Percentiles rank a stretch among this genome's conserved stretches.
Conservation (phyloP, 805 yeast species). For the Starmera quercuum region DNA sequence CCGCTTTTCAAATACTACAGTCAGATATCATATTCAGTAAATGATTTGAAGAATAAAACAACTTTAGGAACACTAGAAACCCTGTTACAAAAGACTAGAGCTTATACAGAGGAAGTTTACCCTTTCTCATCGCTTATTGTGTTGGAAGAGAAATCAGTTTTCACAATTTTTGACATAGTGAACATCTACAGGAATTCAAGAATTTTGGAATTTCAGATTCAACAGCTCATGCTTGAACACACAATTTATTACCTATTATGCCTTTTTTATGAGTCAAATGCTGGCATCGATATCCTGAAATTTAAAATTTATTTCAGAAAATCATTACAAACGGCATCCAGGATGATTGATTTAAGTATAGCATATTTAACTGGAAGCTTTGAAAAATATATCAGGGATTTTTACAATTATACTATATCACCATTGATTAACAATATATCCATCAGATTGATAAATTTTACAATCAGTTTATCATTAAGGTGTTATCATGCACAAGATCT, state of each 20-base stretch:
- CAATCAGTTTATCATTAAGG: conserved; percentile 4
- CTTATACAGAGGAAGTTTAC: conserved; percentile 7
- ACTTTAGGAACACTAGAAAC: conserved; percentile 3
- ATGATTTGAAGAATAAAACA: conserved; percentile 6
- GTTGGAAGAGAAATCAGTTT: conserved; percentile 6
- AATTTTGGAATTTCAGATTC: conserved; percentile 4
- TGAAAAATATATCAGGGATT: conserved; percentile 2
- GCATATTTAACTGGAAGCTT: conserved; percentile 8
- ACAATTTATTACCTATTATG: conserved; percentile 7
- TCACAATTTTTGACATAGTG: conserved; percentile 4
- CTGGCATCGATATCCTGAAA: conserved; percentile 3
- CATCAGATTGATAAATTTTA: conserved; percentile 1
- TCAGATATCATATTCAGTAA: conserved; percentile 6
- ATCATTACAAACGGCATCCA: not conserved
- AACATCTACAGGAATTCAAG: conserved; percentile 8
- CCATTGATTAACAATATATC: conserved; percentile 7
- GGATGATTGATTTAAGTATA: conserved; percentile 4
- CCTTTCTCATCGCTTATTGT: not conserved
- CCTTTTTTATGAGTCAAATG: conserved; percentile 9
- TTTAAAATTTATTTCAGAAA: conserved; percentile 7
- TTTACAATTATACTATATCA: conserved; percentile 6
- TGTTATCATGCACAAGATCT: conserved; percentile 12
- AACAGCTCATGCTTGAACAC: conserved; percentile 6
- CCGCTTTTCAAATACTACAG: conserved; percentile 4
- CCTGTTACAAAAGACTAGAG: conserved; percentile 4